Evolutionary conservation across 78 protist genomes (phyloP), one percentile per base, ranked within the genome.

Genomic region (Dictyostelium purpureum): DNA sequence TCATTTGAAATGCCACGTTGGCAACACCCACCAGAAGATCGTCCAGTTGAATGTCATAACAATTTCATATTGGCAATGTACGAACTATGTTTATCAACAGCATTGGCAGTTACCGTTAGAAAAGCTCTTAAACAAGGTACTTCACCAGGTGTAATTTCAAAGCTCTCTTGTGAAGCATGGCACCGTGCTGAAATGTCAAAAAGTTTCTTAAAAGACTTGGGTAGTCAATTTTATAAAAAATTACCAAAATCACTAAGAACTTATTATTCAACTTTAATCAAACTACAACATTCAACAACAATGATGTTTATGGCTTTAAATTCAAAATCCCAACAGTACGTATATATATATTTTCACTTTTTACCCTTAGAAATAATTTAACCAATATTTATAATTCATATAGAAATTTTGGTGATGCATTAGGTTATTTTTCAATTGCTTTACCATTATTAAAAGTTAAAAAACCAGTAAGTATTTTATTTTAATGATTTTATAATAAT

Each of bases 91-190:
- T 24, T 85, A 45, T 70, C 92, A 35, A 19, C 77, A 4, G 82
- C 81, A 14, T 57, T 71, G 42, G 16, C 45, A 59, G 45, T 85
- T 12, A 66, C 82, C 0, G 92, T 76, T 47, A 40, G 56, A 56
- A 85, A 85, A 47, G 92, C 92, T 49, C 33, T 61, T 10, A 70
- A 73, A 73, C 57, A 37, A 40, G 10, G 38, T 1, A 73, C 82
- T 38, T 70, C 80, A 21, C 74, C 63, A 16, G 4, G 28, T 2
- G 14, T 85, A 6, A 45, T 73, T 19, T 33, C 82, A n/a, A 85
- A 85, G 52, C 26, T 85, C 6, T 45, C 79, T 24, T 85, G 92
- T 49, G 92, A 85, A 47, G 73, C 92, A 28, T 85, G 80, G 80
- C 76, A 59, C 21, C 56, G 61, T 10, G 61, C 75, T 12, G 92